Evolutionary conservation across 768 basidiomycete genomes (phyloP).

Genomic region (Cubamyces lactineus): DNA sequence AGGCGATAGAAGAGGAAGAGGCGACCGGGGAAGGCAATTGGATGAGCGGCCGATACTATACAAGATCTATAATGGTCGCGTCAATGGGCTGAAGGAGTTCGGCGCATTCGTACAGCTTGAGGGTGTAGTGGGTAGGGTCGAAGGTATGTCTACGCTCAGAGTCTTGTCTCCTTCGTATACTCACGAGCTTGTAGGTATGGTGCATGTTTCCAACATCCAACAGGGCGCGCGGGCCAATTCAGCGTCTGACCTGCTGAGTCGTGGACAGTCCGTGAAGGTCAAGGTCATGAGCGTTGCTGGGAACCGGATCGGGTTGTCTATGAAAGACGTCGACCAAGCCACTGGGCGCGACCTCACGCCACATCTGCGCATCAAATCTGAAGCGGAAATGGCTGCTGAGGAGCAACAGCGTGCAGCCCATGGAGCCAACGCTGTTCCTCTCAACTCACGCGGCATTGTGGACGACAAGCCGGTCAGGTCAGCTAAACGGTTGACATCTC

Average conservation of each 20-base stretch:
- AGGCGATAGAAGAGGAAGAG: slow-evolving; percentile 45
- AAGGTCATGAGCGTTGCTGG: slow-evolving; percentile 96
- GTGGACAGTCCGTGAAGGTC: slow-evolving; percentile 88
- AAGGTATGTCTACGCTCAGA: slow-evolving; percentile 61
- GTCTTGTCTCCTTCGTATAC: background rate
- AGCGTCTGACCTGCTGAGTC: slow-evolving; percentile 81
- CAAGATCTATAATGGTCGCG: slow-evolving; percentile 92
- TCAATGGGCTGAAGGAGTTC: slow-evolving; percentile 89
- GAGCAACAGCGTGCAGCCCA: slow-evolving; percentile 65
- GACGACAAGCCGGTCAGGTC: slow-evolving; percentile 60
- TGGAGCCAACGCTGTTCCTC: slow-evolving; percentile 87
- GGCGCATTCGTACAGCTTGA: slow-evolving; percentile 94
- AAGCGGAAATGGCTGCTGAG: slow-evolving; percentile 86
- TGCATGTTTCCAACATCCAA: slow-evolving; percentile 94
- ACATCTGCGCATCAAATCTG: slow-evolving; percentile 91
- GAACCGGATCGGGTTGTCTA: slow-evolving; percentile 80
- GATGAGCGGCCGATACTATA: slow-evolving; percentile 89
- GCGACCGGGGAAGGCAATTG: slow-evolving; percentile 44
- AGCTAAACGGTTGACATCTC: slow-evolving; percentile 90
- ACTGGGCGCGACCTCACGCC: slow-evolving; percentile 92
- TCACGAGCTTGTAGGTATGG: slow-evolving; percentile 68
- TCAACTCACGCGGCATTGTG: slow-evolving; percentile 52
- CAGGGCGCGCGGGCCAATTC: slow-evolving; percentile 83
- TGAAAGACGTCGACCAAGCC: slow-evolving; percentile 96
- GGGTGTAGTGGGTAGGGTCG: slow-evolving; percentile 80